A percentile compares a stretch with the other conserved stretches of the same genome.
These are phyloP conservation scores for Ceratocystis papillata DNA, from an alignment of 2,329 filamentous ascomycete genomes.

Conservation along the genomic window DNA sequence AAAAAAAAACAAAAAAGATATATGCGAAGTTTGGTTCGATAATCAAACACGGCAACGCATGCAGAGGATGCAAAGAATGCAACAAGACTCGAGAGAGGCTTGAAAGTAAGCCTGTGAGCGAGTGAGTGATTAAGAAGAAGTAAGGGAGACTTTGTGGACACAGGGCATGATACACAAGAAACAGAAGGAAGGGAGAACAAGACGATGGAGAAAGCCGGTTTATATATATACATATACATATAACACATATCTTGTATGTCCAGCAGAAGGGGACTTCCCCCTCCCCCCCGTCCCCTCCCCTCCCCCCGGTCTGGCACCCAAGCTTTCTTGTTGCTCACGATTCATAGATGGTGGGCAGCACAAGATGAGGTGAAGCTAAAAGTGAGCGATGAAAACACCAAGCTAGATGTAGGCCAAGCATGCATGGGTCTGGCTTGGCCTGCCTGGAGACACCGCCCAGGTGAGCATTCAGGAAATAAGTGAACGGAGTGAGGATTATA, in stretches of 20 bases:
- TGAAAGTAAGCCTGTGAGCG: neutral
- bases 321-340: neutral
- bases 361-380: neutral
- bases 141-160: neutral
- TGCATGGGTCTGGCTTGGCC: neutral
- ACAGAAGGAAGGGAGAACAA: neutral
- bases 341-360: conserved; percentile 1
- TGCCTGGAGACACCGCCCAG: neutral
- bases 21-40: too few species aligned
- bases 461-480: neutral
- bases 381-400: neutral
- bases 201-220: neutral
- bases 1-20: too few species aligned
- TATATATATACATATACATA: neutral
- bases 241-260: neutral
- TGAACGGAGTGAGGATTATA: too few species aligned
- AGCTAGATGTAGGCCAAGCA: neutral
- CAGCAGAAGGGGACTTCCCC: too few species aligned
- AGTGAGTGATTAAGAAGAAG: neutral
- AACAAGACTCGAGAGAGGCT: neutral
- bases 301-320: neutral
- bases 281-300: too few species aligned
- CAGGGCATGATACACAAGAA: neutral
- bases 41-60: too few species aligned
- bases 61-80: neutral